Evolutionary conservation across 139 green algal genomes (phyloP).

Genomic region (Nannochloris sp.): DNA sequence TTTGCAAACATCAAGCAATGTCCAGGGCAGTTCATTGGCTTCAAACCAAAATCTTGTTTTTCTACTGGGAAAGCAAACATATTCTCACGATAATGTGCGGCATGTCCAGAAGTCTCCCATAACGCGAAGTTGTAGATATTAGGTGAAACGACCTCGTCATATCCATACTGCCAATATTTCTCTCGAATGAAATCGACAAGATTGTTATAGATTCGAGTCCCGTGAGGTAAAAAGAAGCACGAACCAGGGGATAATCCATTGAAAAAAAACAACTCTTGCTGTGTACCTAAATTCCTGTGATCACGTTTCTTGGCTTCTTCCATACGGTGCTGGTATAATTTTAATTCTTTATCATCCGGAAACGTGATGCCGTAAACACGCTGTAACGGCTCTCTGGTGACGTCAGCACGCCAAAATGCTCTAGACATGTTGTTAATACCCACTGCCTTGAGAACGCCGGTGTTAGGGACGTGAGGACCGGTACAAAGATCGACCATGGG

Average conservation of each 20-base stretch:
- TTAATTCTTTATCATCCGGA: constrained; percentile 87
- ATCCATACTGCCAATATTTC: constrained; percentile 96
- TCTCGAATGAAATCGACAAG: constrained; percentile 74
- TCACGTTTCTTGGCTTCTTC: constrained; percentile 98
- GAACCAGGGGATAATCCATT: constrained; percentile 78
- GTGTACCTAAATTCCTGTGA: constrained; percentile 82
- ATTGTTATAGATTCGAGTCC: constrained; percentile 89
- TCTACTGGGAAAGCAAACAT: constrained; percentile 96
- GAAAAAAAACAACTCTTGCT: constrained; percentile 97
- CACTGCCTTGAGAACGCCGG: constrained; percentile 74
- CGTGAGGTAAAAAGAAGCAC: constrained; percentile 93
- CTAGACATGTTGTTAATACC: constrained; percentile 61
- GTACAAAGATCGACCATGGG: constrained; percentile 96
- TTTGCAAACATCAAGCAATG: constrained; percentile 96
- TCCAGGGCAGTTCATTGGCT: constrained; percentile 99
- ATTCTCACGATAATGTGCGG: constrained; percentile 97
- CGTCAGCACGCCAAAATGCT: constrained; percentile 86
- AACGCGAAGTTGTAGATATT: constrained; percentile 99
- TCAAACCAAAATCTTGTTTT: constrained; percentile 91
- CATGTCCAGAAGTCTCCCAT: constrained; percentile 91
- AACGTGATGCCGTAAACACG: constrained; percentile 97
- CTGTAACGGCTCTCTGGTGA: constrained; percentile 71
- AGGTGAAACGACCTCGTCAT: constrained; percentile 93
- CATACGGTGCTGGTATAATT: constrained; percentile 90
- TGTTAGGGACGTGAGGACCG: constrained; percentile 91